Base-by-base conservation (phyloP, 2,329 filamentous ascomycete genomes). In the Aspergillus sclerotialis region DNA sequence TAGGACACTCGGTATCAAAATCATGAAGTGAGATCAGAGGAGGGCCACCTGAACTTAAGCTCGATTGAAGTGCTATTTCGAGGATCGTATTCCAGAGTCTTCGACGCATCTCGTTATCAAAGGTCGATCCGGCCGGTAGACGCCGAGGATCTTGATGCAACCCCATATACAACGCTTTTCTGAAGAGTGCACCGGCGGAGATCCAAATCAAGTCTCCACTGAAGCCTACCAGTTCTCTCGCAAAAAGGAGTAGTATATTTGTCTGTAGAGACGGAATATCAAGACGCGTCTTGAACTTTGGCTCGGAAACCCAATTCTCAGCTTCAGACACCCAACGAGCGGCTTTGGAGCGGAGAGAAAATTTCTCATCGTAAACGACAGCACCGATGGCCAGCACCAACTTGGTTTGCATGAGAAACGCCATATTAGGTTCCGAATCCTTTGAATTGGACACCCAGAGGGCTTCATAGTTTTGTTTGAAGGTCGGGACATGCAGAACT, bases 401-500 rank as follows among this genome's bases (percentile, higher is more conserved):
- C 9, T 65, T 45, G 9, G 64, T 38, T 28, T 61, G 59, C 2
- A 60, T 64, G 1, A 78, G 38, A 32, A 80, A 80, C 5, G 58
- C 53, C 11, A 58, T 48, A 18, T 61, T 68, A 2, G 63, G 57
- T 0, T 56, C 54, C 13, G 53, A 44, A 0, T 65, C 63, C 10
- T 64, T 61, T 0, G 53, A 56, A n/a, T n/a, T n/a, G n/a, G n/a
- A n/a, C n/a, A n/a, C n/a, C 75, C 76, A 81, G 8, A 74, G 52
- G 0, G 64, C 61, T 14, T 74, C 68, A 43, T 79, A 81, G 18
- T 76, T 70, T 7, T 60, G 60, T 28, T 64, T 58, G 41, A 82
- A 80, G 0, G 68, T 70, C 0, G 76, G 76, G 1, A 74, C 50
- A 48, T 82, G 72, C 7, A 82, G 38, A 15, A 82, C 64, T 3